Conservation (phyloP, 140 eudicot genomes). For the Erigeron philadelphicus region DNA sequence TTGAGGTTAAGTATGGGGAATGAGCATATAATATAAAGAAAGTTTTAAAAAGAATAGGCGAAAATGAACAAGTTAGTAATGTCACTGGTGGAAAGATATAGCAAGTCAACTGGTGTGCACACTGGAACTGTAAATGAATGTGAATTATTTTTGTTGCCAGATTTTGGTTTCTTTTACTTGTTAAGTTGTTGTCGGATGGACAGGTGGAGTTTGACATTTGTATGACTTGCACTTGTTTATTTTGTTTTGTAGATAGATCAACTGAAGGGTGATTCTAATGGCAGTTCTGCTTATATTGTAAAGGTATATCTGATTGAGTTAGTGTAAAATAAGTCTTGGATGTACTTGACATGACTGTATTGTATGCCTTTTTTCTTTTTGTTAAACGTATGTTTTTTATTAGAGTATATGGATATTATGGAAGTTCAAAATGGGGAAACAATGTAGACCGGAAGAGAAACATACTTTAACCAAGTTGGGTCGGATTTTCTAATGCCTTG, state of each 20-base stretch:
- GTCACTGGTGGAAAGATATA: background rate
- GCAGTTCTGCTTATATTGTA: slow-evolving; percentile 53
- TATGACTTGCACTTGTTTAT: slow-evolving; percentile 61
- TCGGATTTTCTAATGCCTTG: background rate
- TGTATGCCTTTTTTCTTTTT: background rate
- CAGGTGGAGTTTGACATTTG: slow-evolving; percentile 38
- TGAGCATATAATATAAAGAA: background rate
- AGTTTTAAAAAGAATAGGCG: background rate
- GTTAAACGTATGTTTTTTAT: background rate
- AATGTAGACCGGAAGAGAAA: slow-evolving; percentile 10
- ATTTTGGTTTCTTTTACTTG: slow-evolving; percentile 12
- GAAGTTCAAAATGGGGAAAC: slow-evolving; percentile 18
- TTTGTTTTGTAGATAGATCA: slow-evolving; percentile 80
- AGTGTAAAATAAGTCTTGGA: background rate
- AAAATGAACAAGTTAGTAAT: background rate
- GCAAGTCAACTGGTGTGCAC: background rate
- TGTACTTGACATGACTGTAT: background rate
- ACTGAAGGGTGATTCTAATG: slow-evolving; percentile 52
- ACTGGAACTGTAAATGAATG: slow-evolving; percentile 10
- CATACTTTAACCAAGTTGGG: background rate
- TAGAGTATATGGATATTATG: background rate
- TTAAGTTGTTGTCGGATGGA: slow-evolving; percentile 24
- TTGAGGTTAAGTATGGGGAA: slow-evolving; percentile 2
- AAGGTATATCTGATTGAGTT: slow-evolving; percentile 43
- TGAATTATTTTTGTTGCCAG: slow-evolving; percentile 9